Evolutionary conservation across 1,284 basidiomycete genomes (phyloP).

Genomic region (Microbotryum violaceum): DNA sequence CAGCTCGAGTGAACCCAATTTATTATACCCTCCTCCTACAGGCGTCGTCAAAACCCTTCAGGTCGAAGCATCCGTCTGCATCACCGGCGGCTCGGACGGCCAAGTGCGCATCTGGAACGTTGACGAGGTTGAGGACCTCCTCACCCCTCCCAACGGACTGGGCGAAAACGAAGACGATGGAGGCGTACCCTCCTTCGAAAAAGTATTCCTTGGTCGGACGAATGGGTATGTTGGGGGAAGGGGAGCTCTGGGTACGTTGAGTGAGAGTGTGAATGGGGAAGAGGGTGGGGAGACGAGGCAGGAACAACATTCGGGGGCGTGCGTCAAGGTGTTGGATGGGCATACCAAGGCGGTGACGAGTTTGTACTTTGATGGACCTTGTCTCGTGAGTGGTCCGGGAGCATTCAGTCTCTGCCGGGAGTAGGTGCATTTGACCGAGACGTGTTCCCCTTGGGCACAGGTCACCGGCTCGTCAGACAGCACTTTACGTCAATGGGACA

Average conservation of each 20-base stretch:
- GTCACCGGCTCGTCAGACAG: conserved; percentile 97
- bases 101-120: conserved; percentile 82
- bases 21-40: conserved; percentile 5
- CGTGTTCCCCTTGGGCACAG: conserved; percentile 42
- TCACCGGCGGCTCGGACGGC: conserved; percentile 84
- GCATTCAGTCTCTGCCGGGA: conserved; percentile 3
- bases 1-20: background rate
- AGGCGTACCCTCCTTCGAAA: conserved; percentile 1
- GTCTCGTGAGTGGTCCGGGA: conserved; percentile 54
- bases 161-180: background rate
- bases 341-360: conserved; percentile 87
- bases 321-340: conserved; percentile 72
- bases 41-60: conserved; percentile 77
- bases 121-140: conserved; percentile 48
- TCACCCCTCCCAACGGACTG: background rate
- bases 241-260: conserved; percentile 7
- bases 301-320: conserved; percentile 49
- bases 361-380: conserved; percentile 90
- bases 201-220: background rate
- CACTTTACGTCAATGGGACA: conserved; percentile 96
- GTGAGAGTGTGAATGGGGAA: background rate
- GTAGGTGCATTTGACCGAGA: too few species aligned
- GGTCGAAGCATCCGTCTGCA: conserved; percentile 82
- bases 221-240: conserved; percentile 18
- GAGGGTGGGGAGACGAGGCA: conserved; percentile 46